phyloP scores from a whole-genome alignment of 768 basidiomycete genomes.

The Russula earlei region DNA sequence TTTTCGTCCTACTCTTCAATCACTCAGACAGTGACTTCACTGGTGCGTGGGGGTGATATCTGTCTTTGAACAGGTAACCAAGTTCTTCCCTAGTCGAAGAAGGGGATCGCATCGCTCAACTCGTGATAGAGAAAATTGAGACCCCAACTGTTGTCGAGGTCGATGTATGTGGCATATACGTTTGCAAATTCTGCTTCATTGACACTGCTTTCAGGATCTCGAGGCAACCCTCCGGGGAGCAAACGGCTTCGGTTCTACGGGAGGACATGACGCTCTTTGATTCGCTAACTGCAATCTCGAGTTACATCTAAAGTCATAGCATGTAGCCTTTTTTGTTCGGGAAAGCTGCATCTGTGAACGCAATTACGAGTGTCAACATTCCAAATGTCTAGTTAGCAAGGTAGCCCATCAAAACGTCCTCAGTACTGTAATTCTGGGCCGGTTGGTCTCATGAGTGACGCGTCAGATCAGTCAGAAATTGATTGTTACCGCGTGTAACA shows the following conservation, averaged over 20 bases:
- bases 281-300: too few relatives aligned
- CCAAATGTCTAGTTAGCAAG: too few relatives aligned
- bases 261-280: slow-evolving; percentile 47
- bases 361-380: too few relatives aligned
- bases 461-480: too few relatives aligned
- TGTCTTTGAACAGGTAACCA: neutral
- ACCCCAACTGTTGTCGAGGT: slow-evolving; percentile 85
- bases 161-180: slow-evolving; percentile 39
- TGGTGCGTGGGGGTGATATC: slow-evolving; percentile 34
- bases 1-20: slow-evolving; percentile 92
- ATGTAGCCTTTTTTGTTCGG: slow-evolving; percentile 26
- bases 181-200: neutral
- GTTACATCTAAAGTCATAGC: slow-evolving; percentile 10
- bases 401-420: too few relatives aligned
- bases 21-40: slow-evolving; percentile 82
- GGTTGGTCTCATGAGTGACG: too few relatives aligned
- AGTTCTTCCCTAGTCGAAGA: slow-evolving; percentile 53
- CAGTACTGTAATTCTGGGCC: too few relatives aligned
- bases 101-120: slow-evolving; percentile 93
- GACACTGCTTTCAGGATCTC: slow-evolving; percentile 46
- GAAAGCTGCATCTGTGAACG: neutral
- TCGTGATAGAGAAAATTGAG: slow-evolving; percentile 85
- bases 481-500: too few relatives aligned
- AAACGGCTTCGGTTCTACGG: slow-evolving; percentile 92
- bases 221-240: slow-evolving; percentile 78